Conservation (phyloP, 805 yeast species). For the Schwanniomyces occidentalis region DNA sequence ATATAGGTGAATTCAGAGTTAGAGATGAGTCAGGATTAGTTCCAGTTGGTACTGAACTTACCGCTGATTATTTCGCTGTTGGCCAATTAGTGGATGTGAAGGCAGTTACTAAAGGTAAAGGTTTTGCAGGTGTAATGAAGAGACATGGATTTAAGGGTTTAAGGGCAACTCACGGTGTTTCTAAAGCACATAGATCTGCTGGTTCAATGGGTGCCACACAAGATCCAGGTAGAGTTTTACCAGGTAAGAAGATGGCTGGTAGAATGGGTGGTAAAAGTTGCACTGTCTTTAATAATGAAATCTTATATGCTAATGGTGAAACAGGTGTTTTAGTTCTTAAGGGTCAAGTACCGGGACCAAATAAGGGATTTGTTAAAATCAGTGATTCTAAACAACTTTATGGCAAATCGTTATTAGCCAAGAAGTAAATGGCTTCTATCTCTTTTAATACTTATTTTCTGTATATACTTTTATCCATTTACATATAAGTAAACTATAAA, state of each 20-base stretch:
- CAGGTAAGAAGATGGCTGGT: conserved; percentile 98
- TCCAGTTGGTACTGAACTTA: conserved; percentile 74
- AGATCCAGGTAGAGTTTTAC: conserved; percentile 92
- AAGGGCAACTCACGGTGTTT: conserved; percentile 93
- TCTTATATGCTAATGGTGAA: conserved; percentile 77
- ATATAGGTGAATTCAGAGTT: conserved; percentile 77
- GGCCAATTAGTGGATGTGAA: conserved; percentile 86
- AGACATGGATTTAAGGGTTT: conserved; percentile 88
- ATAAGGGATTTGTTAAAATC: conserved; percentile 68
- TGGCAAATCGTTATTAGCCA: conserved; percentile 33
- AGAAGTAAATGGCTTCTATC: background rate
- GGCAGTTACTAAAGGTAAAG: conserved; percentile 88
- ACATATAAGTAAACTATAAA: too few relatives aligned
- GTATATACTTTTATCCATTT: conserved; percentile 4
- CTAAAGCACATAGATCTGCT: conserved; percentile 89
- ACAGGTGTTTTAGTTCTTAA: conserved; percentile 80
- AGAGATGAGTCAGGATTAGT: conserved; percentile 63
- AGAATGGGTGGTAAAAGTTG: conserved; percentile 81
- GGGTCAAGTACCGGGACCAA: conserved; percentile 92
- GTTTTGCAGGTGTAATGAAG: conserved; percentile 98
- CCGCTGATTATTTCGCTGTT: conserved; percentile 77
- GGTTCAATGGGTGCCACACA: conserved; percentile 97
- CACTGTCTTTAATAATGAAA: conserved; percentile 74
- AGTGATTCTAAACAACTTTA: conserved; percentile 71
- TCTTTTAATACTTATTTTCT: conserved; percentile 1